Percentiles rank a stretch among this genome's conserved stretches.
Evolutionary conservation across 2,329 filamentous ascomycete species (phyloP).

Genomic region (Diaporthe amygdali): DNA sequence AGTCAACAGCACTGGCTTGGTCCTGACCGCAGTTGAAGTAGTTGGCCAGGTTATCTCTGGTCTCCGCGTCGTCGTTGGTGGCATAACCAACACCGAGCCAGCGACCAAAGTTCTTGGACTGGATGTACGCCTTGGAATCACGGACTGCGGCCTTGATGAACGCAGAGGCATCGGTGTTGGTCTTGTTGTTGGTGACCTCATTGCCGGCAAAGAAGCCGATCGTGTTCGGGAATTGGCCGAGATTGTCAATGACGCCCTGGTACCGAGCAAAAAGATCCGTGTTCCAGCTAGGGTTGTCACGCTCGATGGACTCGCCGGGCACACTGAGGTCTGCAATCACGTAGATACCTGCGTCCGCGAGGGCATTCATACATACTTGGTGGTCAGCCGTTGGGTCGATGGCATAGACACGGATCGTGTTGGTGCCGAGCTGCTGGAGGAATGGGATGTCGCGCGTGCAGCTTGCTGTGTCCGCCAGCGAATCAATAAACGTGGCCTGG

Average conservation of each 20-base stretch:
- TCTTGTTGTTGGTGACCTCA: conserved; percentile 88
- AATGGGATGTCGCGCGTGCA: conserved; percentile 89
- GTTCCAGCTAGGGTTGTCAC: conserved; percentile 80
- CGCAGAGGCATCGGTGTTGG: conserved; percentile 88
- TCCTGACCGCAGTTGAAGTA: conserved; percentile 92
- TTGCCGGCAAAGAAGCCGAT: conserved; percentile 99
- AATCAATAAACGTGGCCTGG: conserved; percentile 65
- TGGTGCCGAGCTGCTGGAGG: conserved; percentile 80
- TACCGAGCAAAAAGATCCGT: conserved; percentile 80
- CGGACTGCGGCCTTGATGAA: conserved; percentile 98
- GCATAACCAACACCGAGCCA: conserved; percentile 91
- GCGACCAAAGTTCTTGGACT: conserved; percentile 74
- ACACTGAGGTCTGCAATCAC: conserved; percentile 90
- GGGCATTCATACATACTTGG: conserved; percentile 80
- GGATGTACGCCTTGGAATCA: conserved; percentile 95
- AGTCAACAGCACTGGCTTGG: conserved; percentile 74
- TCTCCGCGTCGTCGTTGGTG: conserved; percentile 87
- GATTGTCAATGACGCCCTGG: conserved; percentile 79
- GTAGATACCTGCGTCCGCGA: conserved; percentile 89
- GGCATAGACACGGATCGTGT: conserved; percentile 94
- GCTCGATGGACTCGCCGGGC: conserved; percentile 83
- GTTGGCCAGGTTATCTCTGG: conserved; percentile 80
- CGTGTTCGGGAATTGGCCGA: conserved; percentile 85
- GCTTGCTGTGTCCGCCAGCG: conserved; percentile 71
- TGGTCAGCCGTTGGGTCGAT: conserved; percentile 83